Base-by-base conservation (phyloP, 2,329 filamentous ascomycete species). In the Periconia sp. region DNA sequence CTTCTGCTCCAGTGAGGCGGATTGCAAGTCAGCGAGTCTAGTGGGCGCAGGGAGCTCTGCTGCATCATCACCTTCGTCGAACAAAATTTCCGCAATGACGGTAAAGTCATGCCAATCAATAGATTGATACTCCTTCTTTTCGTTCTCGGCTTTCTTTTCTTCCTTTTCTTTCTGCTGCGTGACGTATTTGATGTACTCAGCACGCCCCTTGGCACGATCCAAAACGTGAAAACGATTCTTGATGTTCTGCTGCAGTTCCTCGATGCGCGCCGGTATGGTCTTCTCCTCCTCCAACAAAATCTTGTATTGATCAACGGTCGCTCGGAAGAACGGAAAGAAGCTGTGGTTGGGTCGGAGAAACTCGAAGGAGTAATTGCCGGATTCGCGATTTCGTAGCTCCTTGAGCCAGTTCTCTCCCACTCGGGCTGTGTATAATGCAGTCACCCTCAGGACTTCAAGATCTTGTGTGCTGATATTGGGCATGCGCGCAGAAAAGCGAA, bases 51-150 rank as follows among this genome's bases (percentile, higher is more conserved):
- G 92, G 11, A 99, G 85, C 59, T 94, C 88, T 37, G 87, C 85
- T 58, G 90, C 84, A 62, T 97, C 92, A 72, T 99, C 94, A 40
- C 85, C 84, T 62, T 96, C 92, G 54, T 86, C 92, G 74, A 99
- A 99, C 15, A 91, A 81, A 50, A 99, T 92, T 0, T 92, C 97
- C 75, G 97, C 94, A 43, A 97, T 92, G 18, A 99, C 89, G 33
- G 93, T 88, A 65, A 99, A 99, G 71, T 97, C 93, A 69, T 96
- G 91, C 94, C 94, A 99, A 74, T 99, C 94, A 58, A 99, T 94
- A 64, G 94, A 89, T 1, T 89, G 89, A 73, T 94, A 89, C 49
- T 83, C 82, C 47, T 86, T 71, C 66, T 87, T 87, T 72, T 96
- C 90, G 66, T 91, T 86, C 69, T 95, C 90, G 41, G 88, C 89